Percentiles rank a stretch among this genome's conserved stretches.
Evolutionary conservation across 2,329 filamentous ascomycete genomes (phyloP).

Genomic region (Aphanocladium album): DNA sequence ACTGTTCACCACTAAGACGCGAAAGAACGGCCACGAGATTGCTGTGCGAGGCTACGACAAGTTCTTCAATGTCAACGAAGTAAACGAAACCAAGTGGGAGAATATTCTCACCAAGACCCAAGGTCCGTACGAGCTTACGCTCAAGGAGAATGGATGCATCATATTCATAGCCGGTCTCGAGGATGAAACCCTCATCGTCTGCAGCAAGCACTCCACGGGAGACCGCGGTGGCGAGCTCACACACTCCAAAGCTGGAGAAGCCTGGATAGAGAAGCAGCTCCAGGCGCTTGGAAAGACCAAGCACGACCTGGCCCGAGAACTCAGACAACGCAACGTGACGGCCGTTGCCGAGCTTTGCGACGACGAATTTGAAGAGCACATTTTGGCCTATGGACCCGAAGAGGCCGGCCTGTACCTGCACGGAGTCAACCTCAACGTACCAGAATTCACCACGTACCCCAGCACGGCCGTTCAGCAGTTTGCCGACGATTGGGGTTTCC

Average conservation of each 20-base stretch:
- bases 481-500: conserved; percentile 89
- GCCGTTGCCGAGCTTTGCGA: conserved; percentile 96
- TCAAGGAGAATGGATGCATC: conserved; percentile 99
- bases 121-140: conserved; percentile 88
- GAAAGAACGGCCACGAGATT: conserved; percentile 67
- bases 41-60: conserved; percentile 92
- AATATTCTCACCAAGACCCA: conserved; percentile 70
- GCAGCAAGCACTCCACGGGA: conserved; percentile 97
- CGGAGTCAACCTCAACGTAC: conserved; percentile 93
- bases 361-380: conserved; percentile 94
- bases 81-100: conserved; percentile 74
- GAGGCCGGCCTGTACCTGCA: conserved; percentile 90
- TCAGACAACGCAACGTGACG: conserved; percentile 80
- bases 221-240: conserved; percentile 62
- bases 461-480: conserved; percentile 81
- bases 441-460: conserved; percentile 83
- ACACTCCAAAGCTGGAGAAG: conserved; percentile 80
- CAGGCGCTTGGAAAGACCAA: conserved; percentile 70
- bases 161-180: conserved; percentile 93
- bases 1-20: conserved; percentile 77
- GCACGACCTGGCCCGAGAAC: conserved; percentile 68
- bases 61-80: conserved; percentile 92
- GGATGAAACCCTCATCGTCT: conserved; percentile 86
- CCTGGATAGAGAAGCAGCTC: conserved; percentile 76
- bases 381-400: conserved; percentile 79